Evolutionary conservation across 345 rosid species (phyloP), one percentile per base, ranked within the genome.

Genomic region (Pistacia integerrima): DNA sequence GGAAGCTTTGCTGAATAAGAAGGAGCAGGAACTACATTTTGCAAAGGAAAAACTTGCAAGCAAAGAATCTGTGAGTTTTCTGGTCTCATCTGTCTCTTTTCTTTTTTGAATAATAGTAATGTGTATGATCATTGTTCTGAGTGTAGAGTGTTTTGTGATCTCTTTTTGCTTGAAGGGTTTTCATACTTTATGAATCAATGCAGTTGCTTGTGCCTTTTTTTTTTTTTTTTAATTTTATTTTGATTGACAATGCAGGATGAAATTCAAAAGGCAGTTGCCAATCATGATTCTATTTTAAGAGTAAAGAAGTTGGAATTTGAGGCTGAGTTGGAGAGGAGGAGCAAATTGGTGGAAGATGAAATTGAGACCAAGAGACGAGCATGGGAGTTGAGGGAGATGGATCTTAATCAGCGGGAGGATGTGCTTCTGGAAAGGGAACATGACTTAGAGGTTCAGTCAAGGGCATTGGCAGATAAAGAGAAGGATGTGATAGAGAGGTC

Each of bases 371-470:
- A 89, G 87, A 91, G 92, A 85, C 91, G 99, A 35, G 94, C 92
- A 57, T 93, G 93, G 92, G 98, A 96, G 79, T 84, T 96, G 81
- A 91, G 84, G 78, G 98, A 93, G 84, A 76, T 96, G 83, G 99
- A 96, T 81, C 81, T 96, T 68, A 77, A 67, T 69, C 89, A 90
- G 74, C 82, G 85, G 76, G 99, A 91, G 84, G 95, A 91, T 67
- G 78, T 83, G 17, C 80, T 90, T 51, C 69, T 48, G 64, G 98
- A 96, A 75, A 93, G 83, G 84, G 99, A 90, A 73, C 93, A 93
- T 84, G 97, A 93, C 59, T 74, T 96, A 83, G 94, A 89, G 82
- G 83, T 87, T 78, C 88, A 80, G 67, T 82, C 87, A 30, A 88
- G 85, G 77, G 81, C 85, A 59, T 84, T 92, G 84, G 76, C 66